Evolutionary conservation across 2,329 filamentous ascomycete genomes (phyloP).

Genomic region (Hawksworthiomyces lignivorus): DNA sequence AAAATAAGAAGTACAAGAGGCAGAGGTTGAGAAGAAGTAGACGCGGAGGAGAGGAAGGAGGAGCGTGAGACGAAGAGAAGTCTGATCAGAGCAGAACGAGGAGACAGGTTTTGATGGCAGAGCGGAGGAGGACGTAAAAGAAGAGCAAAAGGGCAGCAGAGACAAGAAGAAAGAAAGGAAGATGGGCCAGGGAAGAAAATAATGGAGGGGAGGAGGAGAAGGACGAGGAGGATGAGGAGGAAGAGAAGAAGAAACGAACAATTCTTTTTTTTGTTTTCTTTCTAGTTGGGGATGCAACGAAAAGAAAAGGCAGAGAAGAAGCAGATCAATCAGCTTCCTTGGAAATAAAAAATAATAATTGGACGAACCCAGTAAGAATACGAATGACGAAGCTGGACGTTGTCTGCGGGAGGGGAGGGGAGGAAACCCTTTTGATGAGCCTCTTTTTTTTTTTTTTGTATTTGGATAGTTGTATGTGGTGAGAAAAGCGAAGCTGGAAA

Average conservation of each 20-base stretch:
- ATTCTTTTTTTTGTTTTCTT: background rate
- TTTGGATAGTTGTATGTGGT: background rate
- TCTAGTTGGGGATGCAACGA: conserved; percentile 1
- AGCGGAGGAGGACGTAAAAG: background rate
- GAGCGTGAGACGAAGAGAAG: no score
- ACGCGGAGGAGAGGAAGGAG: no score
- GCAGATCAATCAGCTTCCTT: background rate
- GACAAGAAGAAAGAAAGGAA: background rate
- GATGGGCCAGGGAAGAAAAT: background rate
- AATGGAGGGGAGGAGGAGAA: background rate
- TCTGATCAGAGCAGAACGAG: no score
- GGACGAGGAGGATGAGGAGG: no score
- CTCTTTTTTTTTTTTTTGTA: no score
- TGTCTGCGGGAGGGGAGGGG: no score
- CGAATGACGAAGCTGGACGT: no score
- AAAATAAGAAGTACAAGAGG: no score
- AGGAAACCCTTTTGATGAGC: no score
- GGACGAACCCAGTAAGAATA: no score
- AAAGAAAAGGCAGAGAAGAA: background rate
- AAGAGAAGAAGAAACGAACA: conserved; percentile 10
- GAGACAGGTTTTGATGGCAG: no score
- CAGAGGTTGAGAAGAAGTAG: no score
- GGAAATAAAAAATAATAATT: background rate
- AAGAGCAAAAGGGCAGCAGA: background rate
- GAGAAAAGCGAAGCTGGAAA: background rate